Conservation (phyloP, 768 basidiomycete genomes). For the Paxillus rubicundulus region DNA sequence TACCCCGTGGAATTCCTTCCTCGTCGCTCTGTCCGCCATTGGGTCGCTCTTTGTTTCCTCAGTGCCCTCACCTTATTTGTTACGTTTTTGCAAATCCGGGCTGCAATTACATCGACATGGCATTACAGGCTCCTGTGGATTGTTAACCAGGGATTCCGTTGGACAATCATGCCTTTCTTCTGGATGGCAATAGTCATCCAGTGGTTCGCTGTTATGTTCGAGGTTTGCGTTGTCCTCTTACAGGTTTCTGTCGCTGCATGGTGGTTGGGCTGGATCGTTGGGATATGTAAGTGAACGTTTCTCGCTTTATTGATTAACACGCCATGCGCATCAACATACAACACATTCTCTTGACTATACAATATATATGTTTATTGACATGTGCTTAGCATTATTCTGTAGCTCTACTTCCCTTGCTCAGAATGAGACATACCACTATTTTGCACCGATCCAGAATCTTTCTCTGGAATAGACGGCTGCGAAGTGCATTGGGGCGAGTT, state of each 20-base stretch:
- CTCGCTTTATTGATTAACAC: background rate
- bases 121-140: constrained; percentile 59
- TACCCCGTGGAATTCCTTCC: constrained; percentile 61
- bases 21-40: constrained; percentile 62
- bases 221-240: constrained; percentile 53
- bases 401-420: background rate
- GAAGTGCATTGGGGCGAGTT: background rate
- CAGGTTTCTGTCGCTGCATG: constrained; percentile 60
- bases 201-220: constrained; percentile 63
- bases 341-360: constrained; percentile 15
- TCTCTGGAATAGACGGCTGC: background rate
- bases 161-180: constrained; percentile 61
- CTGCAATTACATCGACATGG: constrained; percentile 52
- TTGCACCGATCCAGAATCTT: background rate
- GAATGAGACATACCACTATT: background rate
- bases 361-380: background rate
- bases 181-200: constrained; percentile 62
- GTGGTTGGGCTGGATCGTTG: constrained; percentile 76
- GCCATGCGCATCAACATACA: constrained; percentile 2
- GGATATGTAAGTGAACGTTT: constrained; percentile 39
- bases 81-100: constrained; percentile 54
- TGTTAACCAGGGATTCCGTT: constrained; percentile 58
- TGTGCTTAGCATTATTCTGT: background rate
- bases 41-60: constrained; percentile 59
- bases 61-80: constrained; percentile 46